Percentiles rank a stretch among this genome's conserved stretches.
phyloP scores from a whole-genome alignment of 2,329 filamentous ascomycete species.

The Pseudofabraea citricarpa region DNA sequence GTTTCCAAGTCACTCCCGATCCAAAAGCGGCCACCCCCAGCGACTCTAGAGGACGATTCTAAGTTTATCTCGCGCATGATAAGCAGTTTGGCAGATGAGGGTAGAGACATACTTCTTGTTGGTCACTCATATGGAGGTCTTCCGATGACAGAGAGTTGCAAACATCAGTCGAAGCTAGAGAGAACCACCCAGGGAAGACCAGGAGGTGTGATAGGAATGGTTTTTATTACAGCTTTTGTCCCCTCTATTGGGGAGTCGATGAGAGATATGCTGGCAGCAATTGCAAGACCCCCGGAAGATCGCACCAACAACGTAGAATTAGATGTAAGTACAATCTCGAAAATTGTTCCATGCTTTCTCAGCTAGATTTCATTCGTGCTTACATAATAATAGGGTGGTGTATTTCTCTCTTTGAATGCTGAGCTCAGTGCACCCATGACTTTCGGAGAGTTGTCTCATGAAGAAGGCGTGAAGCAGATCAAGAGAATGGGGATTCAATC shows the following conservation, averaged over 20 bases:
- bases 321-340: background rate
- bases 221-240: slow-evolving; percentile 6
- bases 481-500: background rate
- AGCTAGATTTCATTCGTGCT: background rate
- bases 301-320: background rate
- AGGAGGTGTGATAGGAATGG: slow-evolving; percentile 28
- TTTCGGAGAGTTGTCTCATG: background rate
- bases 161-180: slow-evolving; percentile 28
- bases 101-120: slow-evolving; percentile 31
- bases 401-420: background rate
- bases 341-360: no score
- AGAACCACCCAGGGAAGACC: slow-evolving; percentile 28
- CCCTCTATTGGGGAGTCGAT: background rate
- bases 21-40: background rate
- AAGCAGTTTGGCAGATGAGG: slow-evolving; percentile 14
- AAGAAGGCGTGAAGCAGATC: background rate
- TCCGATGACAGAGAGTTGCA: slow-evolving; percentile 25
- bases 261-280: background rate
- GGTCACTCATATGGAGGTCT: slow-evolving; percentile 33
- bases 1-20: background rate
- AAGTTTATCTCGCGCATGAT: background rate
- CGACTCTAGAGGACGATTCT: background rate
- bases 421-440: background rate
- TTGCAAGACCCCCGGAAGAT: background rate
- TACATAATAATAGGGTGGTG: background rate